Percentiles rank a stretch among this genome's conserved stretches.
phyloP scores from a whole-genome alignment of 2,329 filamentous ascomycete genomes.

The Tolypocladium endophyticum region DNA sequence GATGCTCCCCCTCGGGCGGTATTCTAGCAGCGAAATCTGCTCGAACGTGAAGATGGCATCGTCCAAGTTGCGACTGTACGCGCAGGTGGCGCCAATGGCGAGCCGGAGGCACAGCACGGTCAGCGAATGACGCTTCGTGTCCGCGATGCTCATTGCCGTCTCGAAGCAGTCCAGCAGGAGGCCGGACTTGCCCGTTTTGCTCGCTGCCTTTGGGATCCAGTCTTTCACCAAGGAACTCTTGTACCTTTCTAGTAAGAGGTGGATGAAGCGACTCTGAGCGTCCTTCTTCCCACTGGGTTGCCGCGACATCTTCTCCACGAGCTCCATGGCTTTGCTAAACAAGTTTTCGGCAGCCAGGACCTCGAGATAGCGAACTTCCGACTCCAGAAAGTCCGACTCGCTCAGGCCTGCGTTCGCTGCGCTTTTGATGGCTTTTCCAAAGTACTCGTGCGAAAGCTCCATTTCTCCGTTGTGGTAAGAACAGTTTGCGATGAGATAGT shows the following conservation, averaged over 20 bases:
- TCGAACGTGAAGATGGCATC: slow-evolving; percentile 23
- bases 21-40: slow-evolving; percentile 24
- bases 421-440: slow-evolving; percentile 22
- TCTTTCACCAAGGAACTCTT: slow-evolving; percentile 23
- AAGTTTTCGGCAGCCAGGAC: slow-evolving; percentile 25
- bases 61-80: slow-evolving; percentile 23
- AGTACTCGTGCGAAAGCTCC: slow-evolving; percentile 23
- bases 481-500: slow-evolving; percentile 25
- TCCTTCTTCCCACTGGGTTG: slow-evolving; percentile 12
- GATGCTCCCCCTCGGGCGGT: slow-evolving; percentile 27
- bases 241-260: slow-evolving; percentile 24
- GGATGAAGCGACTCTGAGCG: slow-evolving; percentile 18
- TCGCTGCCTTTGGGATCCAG: slow-evolving; percentile 29
- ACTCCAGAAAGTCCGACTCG: slow-evolving; percentile 22
- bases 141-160: slow-evolving; percentile 20
- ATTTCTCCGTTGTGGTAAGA: slow-evolving; percentile 20
- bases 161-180: slow-evolving; percentile 19
- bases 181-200: slow-evolving; percentile 19
- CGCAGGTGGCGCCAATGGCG: slow-evolving; percentile 22
- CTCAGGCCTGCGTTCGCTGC: slow-evolving; percentile 14
- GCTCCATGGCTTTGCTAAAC: slow-evolving; percentile 21
- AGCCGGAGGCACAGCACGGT: slow-evolving; percentile 26
- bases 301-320: slow-evolving; percentile 21
- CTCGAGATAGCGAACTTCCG: slow-evolving; percentile 25
- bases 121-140: slow-evolving; percentile 22